Evolutionary conservation across 2,329 filamentous ascomycete genomes (phyloP), one percentile per base, ranked within the genome.

Genomic region (Fusarium aywerte): DNA sequence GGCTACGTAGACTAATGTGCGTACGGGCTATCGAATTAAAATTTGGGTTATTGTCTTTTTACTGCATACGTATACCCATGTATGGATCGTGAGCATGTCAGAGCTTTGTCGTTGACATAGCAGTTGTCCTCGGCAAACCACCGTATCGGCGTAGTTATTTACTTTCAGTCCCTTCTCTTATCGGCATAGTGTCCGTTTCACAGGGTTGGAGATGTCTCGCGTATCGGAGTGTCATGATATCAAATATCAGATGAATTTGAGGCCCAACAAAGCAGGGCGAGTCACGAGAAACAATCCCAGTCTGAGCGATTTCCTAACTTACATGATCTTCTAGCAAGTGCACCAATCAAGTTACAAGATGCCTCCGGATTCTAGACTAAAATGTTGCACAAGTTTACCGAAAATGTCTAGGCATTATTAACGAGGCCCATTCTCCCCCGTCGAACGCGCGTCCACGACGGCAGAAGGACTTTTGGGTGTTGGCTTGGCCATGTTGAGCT

Each of bases 401-500:
- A 38, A 68, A 52, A 39, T 20, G 60, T 61, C 27, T 52, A 50
- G 52, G 51, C 18, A 48, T 69, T 25, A 51, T 58, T 39, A 56
- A 45, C 42, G 36, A 55, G 58, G 27, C 38, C 52, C 35, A 53
- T 59, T 53, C 58, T 55, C 54, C 51, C 33, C 58, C 44, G 54
- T 50, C 40, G 63, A 68, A 72, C 69, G 68, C 70, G 70, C 70
- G 70, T 71, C 69, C 65, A 35, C 5, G 43, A 43, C 31, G 45
- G 54, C 39, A 50, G 36, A 44, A 54, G 27, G 44, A 32, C 42
- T 47, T n/a, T 49, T 47, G 45, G 33, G 16, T 40, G 18, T 40
- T 31, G 51, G 38, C 27, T 47, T 44, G 57, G 31, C 45, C 45
- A 13, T 38, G 25, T 54, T 11, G 8, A 55, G 35, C 33, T 39